These are phyloP conservation scores for Pseudocercospora fijiensis DNA, from an alignment of 2,329 filamentous ascomycete genomes.

Conservation along the genomic window DNA sequence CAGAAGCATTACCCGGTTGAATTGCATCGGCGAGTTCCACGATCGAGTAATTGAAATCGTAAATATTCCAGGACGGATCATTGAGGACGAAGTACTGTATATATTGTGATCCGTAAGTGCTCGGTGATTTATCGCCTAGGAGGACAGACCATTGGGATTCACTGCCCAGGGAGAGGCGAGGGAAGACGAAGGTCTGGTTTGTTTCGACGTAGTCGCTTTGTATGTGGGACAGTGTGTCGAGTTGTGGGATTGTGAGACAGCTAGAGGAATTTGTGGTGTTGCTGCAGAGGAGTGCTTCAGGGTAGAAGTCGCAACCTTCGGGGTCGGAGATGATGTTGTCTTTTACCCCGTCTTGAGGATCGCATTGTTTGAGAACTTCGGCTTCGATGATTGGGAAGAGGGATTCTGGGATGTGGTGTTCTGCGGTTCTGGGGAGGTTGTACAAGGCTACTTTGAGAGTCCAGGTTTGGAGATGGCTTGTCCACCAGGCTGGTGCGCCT, in stretches of 20 bases:
- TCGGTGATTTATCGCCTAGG: slow-evolving; percentile 42
- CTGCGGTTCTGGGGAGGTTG: slow-evolving; percentile 49
- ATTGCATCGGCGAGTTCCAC: slow-evolving; percentile 42
- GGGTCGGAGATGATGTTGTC: slow-evolving; percentile 55
- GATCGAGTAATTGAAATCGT: slow-evolving; percentile 43
- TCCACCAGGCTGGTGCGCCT: slow-evolving; percentile 55
- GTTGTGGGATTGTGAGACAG: slow-evolving; percentile 49
- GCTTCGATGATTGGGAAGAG: slow-evolving; percentile 49
- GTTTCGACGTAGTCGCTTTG: slow-evolving; percentile 45
- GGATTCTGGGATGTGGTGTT: slow-evolving; percentile 46
- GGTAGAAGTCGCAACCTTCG: slow-evolving; percentile 47
- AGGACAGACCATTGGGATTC: slow-evolving; percentile 42
- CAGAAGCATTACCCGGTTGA: slow-evolving; percentile 53
- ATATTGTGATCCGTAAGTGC: slow-evolving; percentile 41
- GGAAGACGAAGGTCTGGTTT: slow-evolving; percentile 46
- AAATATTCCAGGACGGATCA: slow-evolving; percentile 43
- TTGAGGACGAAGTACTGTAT: slow-evolving; percentile 45
- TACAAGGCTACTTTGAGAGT: slow-evolving; percentile 48
- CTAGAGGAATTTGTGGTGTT: slow-evolving; percentile 27
- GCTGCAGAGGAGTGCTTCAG: slow-evolving; percentile 44
- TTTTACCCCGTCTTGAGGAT: slow-evolving; percentile 50
- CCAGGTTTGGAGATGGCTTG: slow-evolving; percentile 47
- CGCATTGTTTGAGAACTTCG: slow-evolving; percentile 53
- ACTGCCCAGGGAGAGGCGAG: slow-evolving; percentile 41
- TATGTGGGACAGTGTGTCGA: slow-evolving; percentile 45